Conservation (phyloP, 208 protist genomes). For the Dictyostelium gargantuum region DNA sequence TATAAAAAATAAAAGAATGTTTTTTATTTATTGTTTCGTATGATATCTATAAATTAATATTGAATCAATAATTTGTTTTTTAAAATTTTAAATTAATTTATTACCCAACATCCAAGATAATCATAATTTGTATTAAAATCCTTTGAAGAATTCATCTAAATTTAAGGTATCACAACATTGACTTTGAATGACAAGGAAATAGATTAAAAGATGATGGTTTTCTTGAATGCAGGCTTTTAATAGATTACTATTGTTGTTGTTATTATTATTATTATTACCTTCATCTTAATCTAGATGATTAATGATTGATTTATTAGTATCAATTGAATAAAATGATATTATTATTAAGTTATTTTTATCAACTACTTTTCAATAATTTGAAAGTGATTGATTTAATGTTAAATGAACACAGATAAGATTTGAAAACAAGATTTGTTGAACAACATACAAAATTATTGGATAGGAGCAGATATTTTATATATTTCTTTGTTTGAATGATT, state of each 20-base stretch:
- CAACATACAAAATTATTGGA: not conserved
- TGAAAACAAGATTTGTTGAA: slow-evolving; percentile 40
- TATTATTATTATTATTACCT: not conserved
- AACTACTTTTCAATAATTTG: not conserved
- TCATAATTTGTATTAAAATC: slow-evolving; percentile 21
- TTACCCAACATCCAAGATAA: slow-evolving; percentile 29
- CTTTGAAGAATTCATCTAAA: not conserved
- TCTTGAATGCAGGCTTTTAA: slow-evolving; percentile 24
- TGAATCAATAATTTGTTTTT: not conserved
- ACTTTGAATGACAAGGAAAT: not conserved
- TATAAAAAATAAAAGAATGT: too few relatives aligned
- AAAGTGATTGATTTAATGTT: not conserved
- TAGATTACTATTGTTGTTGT: not conserved
- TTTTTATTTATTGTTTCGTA: not conserved
- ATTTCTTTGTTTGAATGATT: not conserved
- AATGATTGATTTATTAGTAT: not conserved
- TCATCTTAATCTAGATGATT: not conserved
- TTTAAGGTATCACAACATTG: not conserved
- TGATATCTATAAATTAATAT: not conserved
- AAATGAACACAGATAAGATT: slow-evolving; percentile 27
- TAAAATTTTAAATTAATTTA: slow-evolving; percentile 4
- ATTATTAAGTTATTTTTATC: slow-evolving; percentile 7
- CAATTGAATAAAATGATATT: not conserved
- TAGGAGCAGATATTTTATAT: not conserved
- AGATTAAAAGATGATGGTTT: not conserved